Conservation (phyloP, 805 yeast genomes). For the Candida broadrunensis region DNA sequence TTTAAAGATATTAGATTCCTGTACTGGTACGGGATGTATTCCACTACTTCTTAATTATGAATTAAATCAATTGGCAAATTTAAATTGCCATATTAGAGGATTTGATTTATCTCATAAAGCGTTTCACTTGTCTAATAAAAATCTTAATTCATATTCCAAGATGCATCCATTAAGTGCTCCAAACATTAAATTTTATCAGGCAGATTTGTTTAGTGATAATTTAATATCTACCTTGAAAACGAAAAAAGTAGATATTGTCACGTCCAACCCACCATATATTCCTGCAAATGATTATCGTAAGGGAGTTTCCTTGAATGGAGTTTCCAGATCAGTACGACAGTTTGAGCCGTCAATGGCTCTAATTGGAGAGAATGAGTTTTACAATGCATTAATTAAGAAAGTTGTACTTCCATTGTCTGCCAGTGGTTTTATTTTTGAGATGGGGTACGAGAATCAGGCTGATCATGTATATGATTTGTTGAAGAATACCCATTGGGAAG, state of each 20-base stretch:
- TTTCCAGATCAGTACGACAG: slow-evolving; percentile 60
- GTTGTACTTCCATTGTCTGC: slow-evolving; percentile 43
- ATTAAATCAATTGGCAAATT: slow-evolving; percentile 7
- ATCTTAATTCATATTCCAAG: slow-evolving; percentile 20
- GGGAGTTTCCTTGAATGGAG: slow-evolving; percentile 33
- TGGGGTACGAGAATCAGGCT: slow-evolving; percentile 65
- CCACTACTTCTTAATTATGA: slow-evolving; percentile 47
- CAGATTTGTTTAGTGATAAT: slow-evolving; percentile 11
- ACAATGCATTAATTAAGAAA: slow-evolving; percentile 48
- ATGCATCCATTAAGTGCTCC: not conserved
- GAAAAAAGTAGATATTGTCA: slow-evolving; percentile 46
- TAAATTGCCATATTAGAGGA: slow-evolving; percentile 32
- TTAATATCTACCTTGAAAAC: slow-evolving; percentile 2
- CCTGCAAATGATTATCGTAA: slow-evolving; percentile 42
- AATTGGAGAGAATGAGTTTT: slow-evolving; percentile 76
- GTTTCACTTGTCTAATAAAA: slow-evolving; percentile 45
- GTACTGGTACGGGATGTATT: slow-evolving; percentile 90
- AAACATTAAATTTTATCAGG: slow-evolving; percentile 9
- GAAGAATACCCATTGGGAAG: slow-evolving; percentile 40
- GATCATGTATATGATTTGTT: slow-evolving; percentile 28
- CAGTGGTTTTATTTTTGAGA: slow-evolving; percentile 68
- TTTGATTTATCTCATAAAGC: slow-evolving; percentile 60
- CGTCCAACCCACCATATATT: slow-evolving; percentile 93
- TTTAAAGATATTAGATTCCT: slow-evolving; percentile 56
- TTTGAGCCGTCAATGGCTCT: slow-evolving; percentile 81